Conservation (phyloP, 371 early-diverging fungal species). For the Lichtheimia ornata region DNA sequence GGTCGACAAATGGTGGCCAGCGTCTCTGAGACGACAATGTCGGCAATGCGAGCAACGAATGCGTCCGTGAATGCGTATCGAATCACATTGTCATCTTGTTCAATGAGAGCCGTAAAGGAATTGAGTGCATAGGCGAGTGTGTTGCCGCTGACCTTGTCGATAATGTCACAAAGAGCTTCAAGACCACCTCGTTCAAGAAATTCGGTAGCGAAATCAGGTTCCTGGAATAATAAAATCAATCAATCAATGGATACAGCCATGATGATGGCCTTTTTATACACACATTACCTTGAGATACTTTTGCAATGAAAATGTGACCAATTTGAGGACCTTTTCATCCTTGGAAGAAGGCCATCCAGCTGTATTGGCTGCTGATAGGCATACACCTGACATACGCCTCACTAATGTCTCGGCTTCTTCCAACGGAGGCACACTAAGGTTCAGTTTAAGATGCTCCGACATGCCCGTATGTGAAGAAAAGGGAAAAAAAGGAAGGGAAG, state of each 20-base stretch:
- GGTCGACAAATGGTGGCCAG: constrained; percentile 74
- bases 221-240: constrained; percentile 33
- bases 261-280: neutral
- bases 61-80: constrained; percentile 56
- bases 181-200: constrained; percentile 64
- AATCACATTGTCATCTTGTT: constrained; percentile 45
- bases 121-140: constrained; percentile 74
- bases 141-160: constrained; percentile 60
- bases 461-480: neutral
- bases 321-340: constrained; percentile 60
- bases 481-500: neutral
- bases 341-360: constrained; percentile 31
- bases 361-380: constrained; percentile 16
- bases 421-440: constrained; percentile 25
- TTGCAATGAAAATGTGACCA: constrained; percentile 65
- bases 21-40: constrained; percentile 62
- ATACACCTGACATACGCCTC: constrained; percentile 39
- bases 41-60: constrained; percentile 59
- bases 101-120: constrained; percentile 68
- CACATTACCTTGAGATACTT: constrained; percentile 59
- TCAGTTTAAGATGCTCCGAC: constrained; percentile 25
- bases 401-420: constrained; percentile 40
- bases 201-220: constrained; percentile 70
- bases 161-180: constrained; percentile 61
- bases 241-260: neutral